phyloP scores from a whole-genome alignment of 208 protist genomes.

The Kentomonas sorsogonicus region DNA sequence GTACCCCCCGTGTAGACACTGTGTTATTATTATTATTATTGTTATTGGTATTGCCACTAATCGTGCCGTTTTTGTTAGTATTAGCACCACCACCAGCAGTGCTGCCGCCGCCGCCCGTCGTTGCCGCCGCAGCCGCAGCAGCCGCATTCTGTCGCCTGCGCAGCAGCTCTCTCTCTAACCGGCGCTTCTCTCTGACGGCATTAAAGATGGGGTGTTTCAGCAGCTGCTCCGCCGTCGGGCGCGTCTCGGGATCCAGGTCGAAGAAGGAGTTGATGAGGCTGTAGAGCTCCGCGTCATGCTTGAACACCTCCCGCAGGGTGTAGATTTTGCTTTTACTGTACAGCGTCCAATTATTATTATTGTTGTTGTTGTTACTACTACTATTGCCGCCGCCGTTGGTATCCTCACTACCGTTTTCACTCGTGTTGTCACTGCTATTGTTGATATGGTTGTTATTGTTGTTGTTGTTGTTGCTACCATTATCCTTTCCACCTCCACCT shows the following conservation, averaged over 20 bases:
- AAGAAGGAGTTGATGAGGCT: conserved; percentile 39
- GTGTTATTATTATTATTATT: too few relatives aligned
- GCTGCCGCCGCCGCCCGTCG: too few relatives aligned
- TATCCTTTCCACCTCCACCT: neutral
- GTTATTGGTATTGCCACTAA: too few relatives aligned
- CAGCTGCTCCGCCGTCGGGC: conserved; percentile 38
- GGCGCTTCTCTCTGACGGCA: conserved; percentile 8
- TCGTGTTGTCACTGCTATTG: neutral
- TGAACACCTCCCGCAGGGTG: conserved; percentile 20
- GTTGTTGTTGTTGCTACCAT: neutral
- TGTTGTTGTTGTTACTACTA: neutral
- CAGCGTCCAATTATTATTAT: neutral
- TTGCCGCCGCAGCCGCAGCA: too few relatives aligned
- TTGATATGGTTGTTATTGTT: conserved; percentile 2
- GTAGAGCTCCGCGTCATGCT: conserved; percentile 28
- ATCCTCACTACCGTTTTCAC: neutral
- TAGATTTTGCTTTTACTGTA: neutral
- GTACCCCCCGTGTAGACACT: too few relatives aligned
- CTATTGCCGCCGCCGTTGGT: neutral
- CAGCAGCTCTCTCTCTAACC: too few relatives aligned
- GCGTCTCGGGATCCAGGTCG: conserved; percentile 39
- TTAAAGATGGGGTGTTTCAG: conserved; percentile 52
- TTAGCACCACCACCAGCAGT: too few relatives aligned
- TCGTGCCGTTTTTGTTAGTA: too few relatives aligned
- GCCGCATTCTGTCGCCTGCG: too few relatives aligned